Conservation (phyloP, 1,284 basidiomycete genomes). For the Cryptococcus floricola region DNA sequence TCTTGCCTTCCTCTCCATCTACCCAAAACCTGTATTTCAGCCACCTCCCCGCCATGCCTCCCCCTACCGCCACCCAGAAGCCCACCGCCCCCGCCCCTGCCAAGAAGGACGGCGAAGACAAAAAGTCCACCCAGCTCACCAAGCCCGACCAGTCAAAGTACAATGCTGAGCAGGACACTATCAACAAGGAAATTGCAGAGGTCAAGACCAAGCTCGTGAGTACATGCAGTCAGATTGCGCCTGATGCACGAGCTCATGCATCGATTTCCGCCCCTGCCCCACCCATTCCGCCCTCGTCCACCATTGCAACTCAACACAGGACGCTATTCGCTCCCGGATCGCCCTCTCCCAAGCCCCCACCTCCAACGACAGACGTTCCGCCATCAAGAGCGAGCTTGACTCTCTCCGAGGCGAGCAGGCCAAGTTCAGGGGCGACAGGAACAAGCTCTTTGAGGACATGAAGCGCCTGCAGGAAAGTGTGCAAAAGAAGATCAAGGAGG, state of each 20-base stretch:
- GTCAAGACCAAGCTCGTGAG: constrained; percentile 74
- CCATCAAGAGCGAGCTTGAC: constrained; percentile 79
- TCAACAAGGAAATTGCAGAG: constrained; percentile 77
- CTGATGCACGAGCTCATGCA: constrained; percentile 1
- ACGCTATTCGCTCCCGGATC: constrained; percentile 74
- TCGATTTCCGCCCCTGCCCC: neutral
- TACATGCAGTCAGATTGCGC: constrained; percentile 17
- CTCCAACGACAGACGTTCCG: constrained; percentile 58
- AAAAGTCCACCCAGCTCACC: constrained; percentile 39
- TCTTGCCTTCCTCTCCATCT: neutral
- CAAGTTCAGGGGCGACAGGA: constrained; percentile 65
- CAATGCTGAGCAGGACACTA: constrained; percentile 74
- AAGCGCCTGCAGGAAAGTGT: constrained; percentile 75
- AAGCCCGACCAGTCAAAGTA: constrained; percentile 77
- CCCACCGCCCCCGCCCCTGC: constrained; percentile 22
- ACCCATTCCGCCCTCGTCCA: neutral
- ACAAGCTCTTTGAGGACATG: constrained; percentile 77
- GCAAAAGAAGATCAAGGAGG: constrained; percentile 85
- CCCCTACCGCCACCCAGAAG: constrained; percentile 43
- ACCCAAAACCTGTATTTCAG: neutral
- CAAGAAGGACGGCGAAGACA: constrained; percentile 51
- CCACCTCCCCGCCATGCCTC: constrained; percentile 36
- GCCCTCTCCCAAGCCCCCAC: constrained; percentile 57
- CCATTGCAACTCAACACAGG: constrained; percentile 52
- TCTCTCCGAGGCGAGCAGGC: constrained; percentile 74